A percentile compares a stretch with the other conserved stretches of the same genome.
These are phyloP conservation scores for Circinella minor DNA, from an alignment of 371 early-diverging fungal genomes.

Conservation along the genomic window DNA sequence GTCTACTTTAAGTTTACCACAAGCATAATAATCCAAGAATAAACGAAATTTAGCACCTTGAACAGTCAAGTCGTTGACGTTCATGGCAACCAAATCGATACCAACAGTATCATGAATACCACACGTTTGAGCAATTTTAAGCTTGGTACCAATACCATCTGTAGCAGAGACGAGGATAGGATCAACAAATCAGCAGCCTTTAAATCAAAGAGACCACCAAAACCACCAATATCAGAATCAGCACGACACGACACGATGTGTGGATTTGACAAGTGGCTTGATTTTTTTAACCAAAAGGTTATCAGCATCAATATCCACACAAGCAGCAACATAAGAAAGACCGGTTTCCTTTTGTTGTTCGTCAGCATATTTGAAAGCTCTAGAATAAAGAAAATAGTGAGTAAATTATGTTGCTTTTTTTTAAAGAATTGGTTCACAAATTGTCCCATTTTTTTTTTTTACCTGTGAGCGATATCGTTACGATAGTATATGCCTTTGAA, in stretches of 20 bases:
- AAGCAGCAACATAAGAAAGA: slow-evolving; percentile 91
- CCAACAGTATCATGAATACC: slow-evolving; percentile 90
- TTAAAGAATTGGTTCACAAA: no score
- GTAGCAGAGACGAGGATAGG: slow-evolving; percentile 95
- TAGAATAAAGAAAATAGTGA: slow-evolving; percentile 17
- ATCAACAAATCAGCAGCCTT: slow-evolving; percentile 90
- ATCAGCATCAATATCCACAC: slow-evolving; percentile 96
- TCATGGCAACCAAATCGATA: slow-evolving; percentile 98
- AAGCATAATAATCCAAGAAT: slow-evolving; percentile 98
- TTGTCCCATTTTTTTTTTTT: slow-evolving; percentile 3
- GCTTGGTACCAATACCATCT: slow-evolving; percentile 98
- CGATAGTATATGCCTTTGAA: slow-evolving; percentile 90
- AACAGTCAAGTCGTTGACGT: slow-evolving; percentile 97
- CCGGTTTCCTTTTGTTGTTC: slow-evolving; percentile 37
- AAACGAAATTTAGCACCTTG: slow-evolving; percentile 98
- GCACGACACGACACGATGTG: slow-evolving; percentile 82
- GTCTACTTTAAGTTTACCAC: slow-evolving; percentile 90
- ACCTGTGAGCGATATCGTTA: slow-evolving; percentile 89
- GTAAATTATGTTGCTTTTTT: no score
- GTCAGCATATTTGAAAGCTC: slow-evolving; percentile 67
- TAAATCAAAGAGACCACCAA: slow-evolving; percentile 97
- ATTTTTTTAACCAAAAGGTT: slow-evolving; percentile 94
- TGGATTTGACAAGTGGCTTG: slow-evolving; percentile 92
- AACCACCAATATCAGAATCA: slow-evolving; percentile 97
- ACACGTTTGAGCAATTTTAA: slow-evolving; percentile 90